Percentiles rank a stretch among this genome's conserved stretches.
Conservation (phyloP, 257 asterid species). For the Solanum paucissectum region DNA sequence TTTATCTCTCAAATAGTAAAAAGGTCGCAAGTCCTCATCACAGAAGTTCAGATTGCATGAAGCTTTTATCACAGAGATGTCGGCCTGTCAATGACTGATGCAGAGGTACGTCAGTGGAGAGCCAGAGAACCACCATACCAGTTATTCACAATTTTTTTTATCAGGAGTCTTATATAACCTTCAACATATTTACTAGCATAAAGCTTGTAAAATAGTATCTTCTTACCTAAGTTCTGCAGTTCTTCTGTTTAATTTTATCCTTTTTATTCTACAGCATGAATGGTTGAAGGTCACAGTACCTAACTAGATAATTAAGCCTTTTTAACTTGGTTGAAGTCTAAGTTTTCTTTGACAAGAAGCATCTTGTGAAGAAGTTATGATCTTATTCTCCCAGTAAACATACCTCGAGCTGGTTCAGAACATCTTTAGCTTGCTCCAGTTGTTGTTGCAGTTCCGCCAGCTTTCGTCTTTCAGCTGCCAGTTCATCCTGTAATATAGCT, state of each 20-base stretch:
- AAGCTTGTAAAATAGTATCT: neutral
- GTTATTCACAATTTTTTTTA: neutral
- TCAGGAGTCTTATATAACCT: neutral
- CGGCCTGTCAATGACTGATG: neutral
- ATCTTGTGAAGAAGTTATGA: neutral
- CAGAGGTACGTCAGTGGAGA: neutral
- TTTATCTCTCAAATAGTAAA: neutral
- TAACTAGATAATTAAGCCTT: neutral
- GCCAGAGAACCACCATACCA: neutral
- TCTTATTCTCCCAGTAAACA: neutral
- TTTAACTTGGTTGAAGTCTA: neutral
- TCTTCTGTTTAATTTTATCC: neutral
- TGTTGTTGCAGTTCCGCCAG: constrained; percentile 37
- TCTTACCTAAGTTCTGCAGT: neutral
- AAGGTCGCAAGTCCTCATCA: neutral
- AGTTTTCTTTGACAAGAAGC: neutral
- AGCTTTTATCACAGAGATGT: neutral
- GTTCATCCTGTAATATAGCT: constrained; percentile 59
- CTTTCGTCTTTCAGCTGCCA: constrained; percentile 46
- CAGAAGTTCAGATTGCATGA: neutral
- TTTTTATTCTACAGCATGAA: neutral
- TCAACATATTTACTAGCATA: neutral
- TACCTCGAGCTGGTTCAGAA: constrained; percentile 71
- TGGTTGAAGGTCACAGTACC: neutral
- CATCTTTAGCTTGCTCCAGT: constrained; percentile 49